phyloP scores from a whole-genome alignment of 441 rosid genomes.

The Euphorbia celastroides region DNA sequence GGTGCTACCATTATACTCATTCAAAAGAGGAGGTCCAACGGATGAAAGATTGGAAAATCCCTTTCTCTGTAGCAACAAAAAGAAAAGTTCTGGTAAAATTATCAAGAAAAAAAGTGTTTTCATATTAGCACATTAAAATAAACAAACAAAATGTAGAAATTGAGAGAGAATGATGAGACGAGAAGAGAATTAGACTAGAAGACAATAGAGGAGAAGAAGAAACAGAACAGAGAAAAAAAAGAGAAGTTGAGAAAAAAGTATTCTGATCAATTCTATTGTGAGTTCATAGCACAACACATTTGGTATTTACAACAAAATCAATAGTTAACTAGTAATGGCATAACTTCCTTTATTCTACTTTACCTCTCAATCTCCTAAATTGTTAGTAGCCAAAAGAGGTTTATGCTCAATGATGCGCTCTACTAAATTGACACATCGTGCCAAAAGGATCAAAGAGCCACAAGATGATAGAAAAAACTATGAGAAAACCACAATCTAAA shows the following conservation, averaged over 20 bases:
- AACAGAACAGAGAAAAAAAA: no score
- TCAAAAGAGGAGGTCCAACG: slow-evolving; percentile 62
- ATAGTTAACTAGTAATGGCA: no score
- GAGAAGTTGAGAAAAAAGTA: no score
- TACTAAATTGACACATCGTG: not conserved
- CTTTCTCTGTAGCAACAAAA: slow-evolving; percentile 44
- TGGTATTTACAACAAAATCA: no score
- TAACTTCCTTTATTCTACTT: no score
- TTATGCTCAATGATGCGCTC: not conserved
- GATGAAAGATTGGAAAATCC: slow-evolving; percentile 50
- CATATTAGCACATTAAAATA: slow-evolving; percentile 4
- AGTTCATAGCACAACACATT: no score
- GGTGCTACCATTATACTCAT: slow-evolving; percentile 50
- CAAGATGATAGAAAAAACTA: not conserved
- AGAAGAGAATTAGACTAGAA: no score
- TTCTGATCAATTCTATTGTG: no score
- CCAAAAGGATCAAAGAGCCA: slow-evolving; percentile 12
- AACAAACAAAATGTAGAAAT: not conserved
- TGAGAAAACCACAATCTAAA: not conserved
- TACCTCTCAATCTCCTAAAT: no score
- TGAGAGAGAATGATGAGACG: no score
- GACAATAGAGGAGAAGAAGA: no score
- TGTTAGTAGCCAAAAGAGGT: not conserved
- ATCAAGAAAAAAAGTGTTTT: not conserved
- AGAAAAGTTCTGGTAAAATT: slow-evolving; percentile 4